These are phyloP conservation scores for Prinsepia uniflora DNA, from an alignment of 306 rosid species.

Conservation along the genomic window DNA sequence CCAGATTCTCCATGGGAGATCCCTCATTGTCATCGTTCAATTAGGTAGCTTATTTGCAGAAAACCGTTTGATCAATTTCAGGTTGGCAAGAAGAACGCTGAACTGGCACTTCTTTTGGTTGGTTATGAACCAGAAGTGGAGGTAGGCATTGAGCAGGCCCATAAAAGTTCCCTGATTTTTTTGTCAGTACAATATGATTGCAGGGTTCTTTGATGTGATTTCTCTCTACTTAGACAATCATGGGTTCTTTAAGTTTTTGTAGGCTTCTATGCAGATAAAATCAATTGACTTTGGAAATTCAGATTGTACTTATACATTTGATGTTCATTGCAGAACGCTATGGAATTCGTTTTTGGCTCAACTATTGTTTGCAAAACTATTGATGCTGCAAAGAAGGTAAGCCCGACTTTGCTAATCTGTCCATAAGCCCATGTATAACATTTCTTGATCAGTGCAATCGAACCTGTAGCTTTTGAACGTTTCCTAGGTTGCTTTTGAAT, in stretches of 20 bases:
- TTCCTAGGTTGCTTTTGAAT: constrained; percentile 78
- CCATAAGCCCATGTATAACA: constrained; percentile 5
- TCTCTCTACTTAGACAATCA: neutral
- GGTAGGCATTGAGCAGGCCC: constrained; percentile 39
- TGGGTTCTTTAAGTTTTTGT: neutral
- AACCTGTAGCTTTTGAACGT: constrained; percentile 25
- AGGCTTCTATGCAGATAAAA: neutral
- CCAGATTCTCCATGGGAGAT: too few relatives aligned
- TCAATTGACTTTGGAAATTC: neutral
- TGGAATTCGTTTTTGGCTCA: constrained; percentile 93
- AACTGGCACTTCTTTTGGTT: constrained; percentile 84
- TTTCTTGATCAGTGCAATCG: constrained; percentile 10
- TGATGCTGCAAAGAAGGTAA: constrained; percentile 94
- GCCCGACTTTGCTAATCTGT: constrained; percentile 16
- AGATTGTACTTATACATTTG: neutral
- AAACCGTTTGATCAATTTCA: constrained; percentile 34
- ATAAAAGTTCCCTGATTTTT: neutral
- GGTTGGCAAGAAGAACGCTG: constrained; percentile 90
- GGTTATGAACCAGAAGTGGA: constrained; percentile 77
- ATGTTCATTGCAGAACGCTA: constrained; percentile 59
- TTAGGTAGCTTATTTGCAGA: constrained; percentile 12
- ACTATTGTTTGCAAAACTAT: constrained; percentile 83
- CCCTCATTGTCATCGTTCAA: neutral
- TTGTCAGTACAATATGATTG: neutral
- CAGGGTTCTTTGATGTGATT: neutral